Conservation (phyloP, 176 grass and related monocot genomes). For the Luzula sylvatica region DNA sequence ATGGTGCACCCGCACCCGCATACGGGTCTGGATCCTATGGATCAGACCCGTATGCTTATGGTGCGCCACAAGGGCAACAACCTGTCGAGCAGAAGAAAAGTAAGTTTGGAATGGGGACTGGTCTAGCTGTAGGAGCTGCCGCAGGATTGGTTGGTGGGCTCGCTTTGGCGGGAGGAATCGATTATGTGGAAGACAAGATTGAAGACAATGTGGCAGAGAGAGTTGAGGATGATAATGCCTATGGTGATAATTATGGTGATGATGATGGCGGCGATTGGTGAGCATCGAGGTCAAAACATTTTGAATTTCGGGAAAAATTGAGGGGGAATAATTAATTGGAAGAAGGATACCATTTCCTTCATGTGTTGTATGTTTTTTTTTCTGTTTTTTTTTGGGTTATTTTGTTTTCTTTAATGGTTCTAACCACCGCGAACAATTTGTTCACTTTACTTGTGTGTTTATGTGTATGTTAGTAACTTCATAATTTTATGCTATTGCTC, state of each 20-base stretch:
- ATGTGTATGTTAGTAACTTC: no score
- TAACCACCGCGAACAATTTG: no score
- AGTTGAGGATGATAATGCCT: slow-evolving; percentile 43
- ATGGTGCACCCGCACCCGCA: background rate
- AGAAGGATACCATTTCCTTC: background rate
- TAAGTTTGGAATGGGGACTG: slow-evolving; percentile 62
- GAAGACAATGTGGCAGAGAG: slow-evolving; percentile 40
- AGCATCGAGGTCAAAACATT: background rate
- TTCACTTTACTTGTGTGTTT: no score
- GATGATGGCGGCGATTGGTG: slow-evolving; percentile 25
- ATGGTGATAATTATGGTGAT: slow-evolving; percentile 19
- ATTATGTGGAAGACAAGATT: slow-evolving; percentile 69
- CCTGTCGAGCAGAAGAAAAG: slow-evolving; percentile 18
- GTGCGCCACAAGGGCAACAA: slow-evolving; percentile 2
- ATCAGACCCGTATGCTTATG: slow-evolving; percentile 13
- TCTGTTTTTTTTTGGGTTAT: background rate
- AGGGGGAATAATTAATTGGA: background rate
- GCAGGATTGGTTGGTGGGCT: slow-evolving; percentile 54
- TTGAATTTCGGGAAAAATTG: background rate
- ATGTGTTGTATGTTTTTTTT: background rate
- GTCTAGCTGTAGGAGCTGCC: slow-evolving; percentile 48
- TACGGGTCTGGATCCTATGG: slow-evolving; percentile 5
- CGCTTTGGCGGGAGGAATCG: slow-evolving; percentile 48
- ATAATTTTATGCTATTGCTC: no score
- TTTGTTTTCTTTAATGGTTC: no score